These are phyloP conservation scores for Coprinopsis strossmayeri DNA, from an alignment of 768 basidiomycete species.

Conservation along the genomic window DNA sequence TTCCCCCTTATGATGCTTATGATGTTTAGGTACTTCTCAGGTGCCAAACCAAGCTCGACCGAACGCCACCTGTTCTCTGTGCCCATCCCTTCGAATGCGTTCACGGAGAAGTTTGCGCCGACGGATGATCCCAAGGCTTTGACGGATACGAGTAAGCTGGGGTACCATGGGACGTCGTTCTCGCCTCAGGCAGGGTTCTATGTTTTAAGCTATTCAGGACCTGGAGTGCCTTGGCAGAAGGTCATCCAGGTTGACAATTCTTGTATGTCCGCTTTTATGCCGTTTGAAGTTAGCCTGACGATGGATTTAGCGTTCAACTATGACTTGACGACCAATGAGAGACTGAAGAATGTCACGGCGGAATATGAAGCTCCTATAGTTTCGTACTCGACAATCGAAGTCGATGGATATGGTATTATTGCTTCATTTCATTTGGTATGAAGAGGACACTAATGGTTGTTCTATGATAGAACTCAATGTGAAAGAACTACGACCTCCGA, in stretches of 20 bases:
- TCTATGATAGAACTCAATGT: constrained; percentile 70
- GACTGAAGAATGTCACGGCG: constrained; percentile 53
- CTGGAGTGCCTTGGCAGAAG: constrained; percentile 82
- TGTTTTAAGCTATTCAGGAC: constrained; percentile 72
- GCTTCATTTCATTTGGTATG: background rate
- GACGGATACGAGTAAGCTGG: constrained; percentile 46
- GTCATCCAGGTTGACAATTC: constrained; percentile 49
- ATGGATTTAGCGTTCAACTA: constrained; percentile 47
- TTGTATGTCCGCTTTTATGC: constrained; percentile 22
- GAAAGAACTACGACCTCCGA: constrained; percentile 84
- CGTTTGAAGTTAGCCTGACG: background rate
- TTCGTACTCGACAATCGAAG: constrained; percentile 63
- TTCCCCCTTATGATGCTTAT: background rate
- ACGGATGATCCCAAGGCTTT: constrained; percentile 37
- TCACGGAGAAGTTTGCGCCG: constrained; percentile 23
- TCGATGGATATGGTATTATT: constrained; percentile 71
- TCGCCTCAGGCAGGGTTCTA: constrained; percentile 87
- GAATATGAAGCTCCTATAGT: constrained; percentile 71
- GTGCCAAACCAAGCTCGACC: constrained; percentile 74
- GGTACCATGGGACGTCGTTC: constrained; percentile 65
- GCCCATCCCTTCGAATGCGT: constrained; percentile 41
- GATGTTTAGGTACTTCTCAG: constrained; percentile 71
- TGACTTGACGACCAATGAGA: constrained; percentile 64
- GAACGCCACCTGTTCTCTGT: constrained; percentile 83
- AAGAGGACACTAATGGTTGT: no score